Conservation (phyloP, 139 green algal species). For the Ettlia oleoabundans region DNA sequence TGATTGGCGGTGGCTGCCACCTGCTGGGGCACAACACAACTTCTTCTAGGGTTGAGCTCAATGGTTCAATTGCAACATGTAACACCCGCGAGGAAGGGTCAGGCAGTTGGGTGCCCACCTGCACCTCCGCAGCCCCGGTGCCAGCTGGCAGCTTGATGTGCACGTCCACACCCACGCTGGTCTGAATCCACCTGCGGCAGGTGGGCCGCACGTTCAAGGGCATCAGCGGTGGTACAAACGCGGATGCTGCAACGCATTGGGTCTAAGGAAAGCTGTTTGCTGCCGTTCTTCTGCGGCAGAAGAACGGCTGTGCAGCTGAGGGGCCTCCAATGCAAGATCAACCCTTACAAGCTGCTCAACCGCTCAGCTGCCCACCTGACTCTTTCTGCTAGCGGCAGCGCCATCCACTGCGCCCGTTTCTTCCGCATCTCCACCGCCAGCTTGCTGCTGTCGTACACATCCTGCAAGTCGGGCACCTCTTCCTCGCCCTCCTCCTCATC, state of each 20-base stretch:
- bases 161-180: conserved; percentile 21
- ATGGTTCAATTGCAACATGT: too few relatives aligned
- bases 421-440: conserved; percentile 14
- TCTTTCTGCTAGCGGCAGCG: conserved; percentile 8
- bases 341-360: neutral
- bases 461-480: conserved; percentile 21
- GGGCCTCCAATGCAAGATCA: too few relatives aligned
- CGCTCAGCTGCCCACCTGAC: neutral
- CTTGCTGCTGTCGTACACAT: conserved; percentile 26
- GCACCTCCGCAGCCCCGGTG: conserved; percentile 28
- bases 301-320: too few relatives aligned
- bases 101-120: neutral
- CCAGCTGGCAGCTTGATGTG: conserved; percentile 32
- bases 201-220: neutral
- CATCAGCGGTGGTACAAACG: neutral
- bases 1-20: conserved; percentile 39
- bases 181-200: conserved; percentile 30
- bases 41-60: too few relatives aligned
- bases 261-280: too few relatives aligned
- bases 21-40: neutral
- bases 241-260: neutral
- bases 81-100: too few relatives aligned
- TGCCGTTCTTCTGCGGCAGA: too few relatives aligned
- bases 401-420: neutral
- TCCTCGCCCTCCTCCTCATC: conserved; percentile 14